A percentile compares a stretch with the other conserved stretches of the same genome.
phyloP scores from a whole-genome alignment of 176 grass and related monocot species.

The Chrysopogon serrulatus region DNA sequence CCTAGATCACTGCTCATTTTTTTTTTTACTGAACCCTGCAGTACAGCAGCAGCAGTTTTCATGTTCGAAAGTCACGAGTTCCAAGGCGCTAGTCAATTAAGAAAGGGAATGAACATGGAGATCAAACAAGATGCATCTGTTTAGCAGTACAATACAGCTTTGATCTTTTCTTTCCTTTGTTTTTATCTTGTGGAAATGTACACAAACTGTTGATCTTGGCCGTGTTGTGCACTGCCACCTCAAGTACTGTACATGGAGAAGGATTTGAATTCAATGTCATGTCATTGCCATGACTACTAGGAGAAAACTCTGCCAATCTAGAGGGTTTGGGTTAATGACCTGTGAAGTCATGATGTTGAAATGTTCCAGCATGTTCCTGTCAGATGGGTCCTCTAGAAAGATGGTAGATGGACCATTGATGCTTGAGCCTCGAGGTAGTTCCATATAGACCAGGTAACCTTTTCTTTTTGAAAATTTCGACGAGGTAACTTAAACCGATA shows the following conservation, averaged over 20 bases:
- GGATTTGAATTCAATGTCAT: conserved; percentile 23
- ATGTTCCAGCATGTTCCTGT: conserved; percentile 10
- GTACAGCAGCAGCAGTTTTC: background rate
- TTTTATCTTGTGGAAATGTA: background rate
- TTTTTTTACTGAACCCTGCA: background rate
- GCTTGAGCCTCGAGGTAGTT: background rate
- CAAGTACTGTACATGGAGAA: background rate
- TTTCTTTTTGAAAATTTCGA: too few relatives aligned
- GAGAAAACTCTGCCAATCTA: conserved; percentile 7
- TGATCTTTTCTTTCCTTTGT: background rate
- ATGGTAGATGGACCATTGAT: background rate
- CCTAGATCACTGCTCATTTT: background rate
- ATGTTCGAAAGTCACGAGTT: background rate
- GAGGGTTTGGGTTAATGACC: background rate
- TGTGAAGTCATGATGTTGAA: conserved; percentile 9
- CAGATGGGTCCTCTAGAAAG: conserved; percentile 17
- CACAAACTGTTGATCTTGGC: background rate
- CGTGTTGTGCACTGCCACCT: background rate
- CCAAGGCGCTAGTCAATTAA: conserved; percentile 6
- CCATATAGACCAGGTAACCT: conserved; percentile 34
- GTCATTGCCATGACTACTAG: conserved; percentile 1
- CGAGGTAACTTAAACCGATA: conserved; percentile 6
- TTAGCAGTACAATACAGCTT: background rate
- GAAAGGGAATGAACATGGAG: conserved; percentile 35
- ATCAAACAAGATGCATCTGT: conserved; percentile 32